Base-by-base conservation (phyloP, 805 yeast genomes). In the Zygosaccharomyces lentus region DNA sequence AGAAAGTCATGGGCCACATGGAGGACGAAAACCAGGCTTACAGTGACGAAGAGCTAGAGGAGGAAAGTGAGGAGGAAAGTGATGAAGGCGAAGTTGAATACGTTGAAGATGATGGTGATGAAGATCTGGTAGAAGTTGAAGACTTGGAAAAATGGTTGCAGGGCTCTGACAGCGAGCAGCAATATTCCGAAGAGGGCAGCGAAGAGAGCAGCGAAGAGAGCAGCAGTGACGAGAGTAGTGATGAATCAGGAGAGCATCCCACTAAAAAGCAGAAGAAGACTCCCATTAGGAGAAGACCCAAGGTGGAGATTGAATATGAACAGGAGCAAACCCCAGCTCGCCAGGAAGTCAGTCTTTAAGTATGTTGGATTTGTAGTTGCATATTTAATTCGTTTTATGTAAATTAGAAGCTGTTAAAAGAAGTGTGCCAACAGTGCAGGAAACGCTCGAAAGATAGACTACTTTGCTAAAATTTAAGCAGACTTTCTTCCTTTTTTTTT, bases 121-220 rank as follows among this genome's bases (percentile, higher is more conserved):
- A 86, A 17, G 89, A 88, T 55, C 70, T 87, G 57, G 96, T 88
- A 21, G 97, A 93, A 62, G 78, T 91, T 71, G 97, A 90, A 70
- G 96, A 91, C 58, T 72, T 90, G 54, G 93, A 90, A 67, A 82
- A 80, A 67, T 91, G 97, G 97, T 71, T 85, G 43, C 87, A 66
- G 37, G 83, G 78, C 26, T 65, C 73, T 34, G 81, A 69, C 30
- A 60, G 57, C 5, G 68, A 62, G 34, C 62, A 53, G 37, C 64
- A 54, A 15, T 56, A 57, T 9, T 63, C 59, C 9, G 55, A 58
- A 29, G 64, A 69, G n/a, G 58, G 54, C 31, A 54, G 51, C 34
- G 58, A 61, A 30, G 70, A 64, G 41, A 64, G 58, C 32, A 65
- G 61, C 29, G 58, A 61, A 31, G 70, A 64, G 58, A 58, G 50